Base-by-base conservation (phyloP, 176 grass and related monocot species). In the Carex scoparia region DNA sequence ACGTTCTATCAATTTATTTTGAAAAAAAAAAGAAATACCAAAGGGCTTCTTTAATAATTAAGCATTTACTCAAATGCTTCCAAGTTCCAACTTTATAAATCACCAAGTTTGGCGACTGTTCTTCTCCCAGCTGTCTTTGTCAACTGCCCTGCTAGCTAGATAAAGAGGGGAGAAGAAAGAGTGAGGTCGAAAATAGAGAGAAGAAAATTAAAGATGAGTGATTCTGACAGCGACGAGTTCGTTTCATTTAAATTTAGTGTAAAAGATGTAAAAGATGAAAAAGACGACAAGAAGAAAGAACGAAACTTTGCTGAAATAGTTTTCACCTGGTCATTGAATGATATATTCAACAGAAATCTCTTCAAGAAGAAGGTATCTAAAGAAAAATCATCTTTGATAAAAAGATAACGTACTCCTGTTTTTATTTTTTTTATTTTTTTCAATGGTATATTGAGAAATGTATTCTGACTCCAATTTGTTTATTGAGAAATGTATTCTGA, bases 281-380 rank as follows among this genome's bases (percentile, higher is more conserved):
- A 42, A 69, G 67, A 18, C 2, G 67, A 88, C 13, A 82, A 74
- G 9, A 12, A 5, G 2, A 67, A 88, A 84, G 37, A 71, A 42
- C 79, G 64, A 82, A 84, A 86, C 48, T 38, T 93, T 62, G 85
- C 84, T 72, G 33, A 15, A 57, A 59, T 59, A 7, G 79, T 90
- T 23, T 94, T 94, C 73, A 85, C 90, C 0, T 92, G 88, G 92
- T 79, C 90, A 1, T 7, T 94, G 0, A 0, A 87, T 2, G 81
- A 94, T 56, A 85, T 90, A 32, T 85, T 85, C 10, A 83, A 94
- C 81, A 84, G 32, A 72, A 84, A 92, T 23, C 81, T 90, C 0
- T 23, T 82, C 19, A 90, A 86, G 86, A 89, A 85, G 0, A 67
- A 88, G 90, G 92, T 73, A 46, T 67, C 6, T 13, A 31, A 1